Base-by-base conservation (phyloP, 371 early-diverging fungal species). In the Umbelopsis sp. region DNA sequence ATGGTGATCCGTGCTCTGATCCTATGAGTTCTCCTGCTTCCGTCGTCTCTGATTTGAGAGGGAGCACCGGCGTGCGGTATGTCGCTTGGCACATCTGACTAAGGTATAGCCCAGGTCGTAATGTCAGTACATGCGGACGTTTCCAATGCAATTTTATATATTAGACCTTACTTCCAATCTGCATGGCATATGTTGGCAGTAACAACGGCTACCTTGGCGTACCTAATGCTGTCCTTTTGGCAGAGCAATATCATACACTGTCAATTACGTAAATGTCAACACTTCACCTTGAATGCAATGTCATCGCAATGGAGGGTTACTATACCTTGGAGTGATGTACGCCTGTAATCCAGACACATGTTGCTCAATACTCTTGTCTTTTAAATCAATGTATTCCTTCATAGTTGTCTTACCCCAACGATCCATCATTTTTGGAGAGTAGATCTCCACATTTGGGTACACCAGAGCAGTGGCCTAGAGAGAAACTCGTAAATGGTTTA, bases 291-390 rank as follows among this genome's bases (percentile, higher is more conserved):
- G 29, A 20, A 46, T 50, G 41, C 5, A 63, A 79, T 82, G 74
- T 90, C 88, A 46, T 44, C 35, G 2, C 53, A 79, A 46, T 44
- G 44, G 4, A 63, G 76, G 82, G 74, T 90, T 90, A 46, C 41
- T 44, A 2, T 65, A 79, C 83, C 75, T 90, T 90, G 20, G 89
- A 83, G 66, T 90, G 90, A 72, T 90, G 89, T 4, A 86, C 86
- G 1, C 90, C 90, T 82, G 67, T 9, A 37, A 35, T n/a, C 0
- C 14, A 41, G 14, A 24, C 7, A 41, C 7, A 41, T 4, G 41
- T 41, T 41, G 29, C 29, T 29, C 29, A 29, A 41, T 41, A 41
- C 12, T 41, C 41, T 5, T 41, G 11, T 7, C 20, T 46, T 32
- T 29, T 53, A 22, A 44, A 69, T 29, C 29, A 8, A 11, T 7